These are phyloP conservation scores for Hericium rajendrae DNA, from an alignment of 768 basidiomycete species.

Conservation along the genomic window DNA sequence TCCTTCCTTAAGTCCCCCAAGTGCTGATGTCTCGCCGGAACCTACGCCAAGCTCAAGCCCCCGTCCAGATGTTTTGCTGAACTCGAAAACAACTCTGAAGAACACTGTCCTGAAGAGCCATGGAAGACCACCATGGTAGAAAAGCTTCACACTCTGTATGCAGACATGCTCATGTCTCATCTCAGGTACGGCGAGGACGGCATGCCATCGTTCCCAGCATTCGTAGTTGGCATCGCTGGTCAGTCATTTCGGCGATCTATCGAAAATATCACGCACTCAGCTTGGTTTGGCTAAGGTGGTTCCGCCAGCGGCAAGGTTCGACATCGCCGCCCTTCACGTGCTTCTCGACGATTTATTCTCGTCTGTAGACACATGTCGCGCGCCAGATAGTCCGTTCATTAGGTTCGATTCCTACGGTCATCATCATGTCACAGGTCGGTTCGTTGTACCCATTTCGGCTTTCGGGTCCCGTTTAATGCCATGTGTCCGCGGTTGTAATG, in stretches of 20 bases:
- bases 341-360: conserved; percentile 2
- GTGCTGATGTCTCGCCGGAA: conserved; percentile 1
- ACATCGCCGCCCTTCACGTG: not conserved
- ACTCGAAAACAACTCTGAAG: conserved; percentile 32
- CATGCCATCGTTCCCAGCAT: conserved; percentile 57
- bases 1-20: not conserved
- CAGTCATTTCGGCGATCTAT: conserved; percentile 12
- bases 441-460: not conserved
- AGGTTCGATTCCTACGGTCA: conserved; percentile 79
- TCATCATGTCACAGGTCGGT: conserved; percentile 80
- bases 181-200: conserved; percentile 75
- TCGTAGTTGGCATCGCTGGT: conserved; percentile 82
- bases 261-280: not conserved
- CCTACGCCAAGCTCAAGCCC: conserved; percentile 4
- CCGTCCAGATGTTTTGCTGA: conserved; percentile 2
- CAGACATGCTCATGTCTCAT: conserved; percentile 6
- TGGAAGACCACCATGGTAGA: conserved; percentile 76
- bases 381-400: conserved; percentile 70
- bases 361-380: conserved; percentile 70
- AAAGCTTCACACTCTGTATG: not conserved
- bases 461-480: not conserved
- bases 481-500: not conserved
- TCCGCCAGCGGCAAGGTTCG: conserved; percentile 81
- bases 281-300: conserved; percentile 40
- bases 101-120: conserved; percentile 77